Percentiles rank a stretch among this genome's conserved stretches.
Conservation (phyloP, 2,329 filamentous ascomycete genomes). For the Calcarisporium arbuscula region DNA sequence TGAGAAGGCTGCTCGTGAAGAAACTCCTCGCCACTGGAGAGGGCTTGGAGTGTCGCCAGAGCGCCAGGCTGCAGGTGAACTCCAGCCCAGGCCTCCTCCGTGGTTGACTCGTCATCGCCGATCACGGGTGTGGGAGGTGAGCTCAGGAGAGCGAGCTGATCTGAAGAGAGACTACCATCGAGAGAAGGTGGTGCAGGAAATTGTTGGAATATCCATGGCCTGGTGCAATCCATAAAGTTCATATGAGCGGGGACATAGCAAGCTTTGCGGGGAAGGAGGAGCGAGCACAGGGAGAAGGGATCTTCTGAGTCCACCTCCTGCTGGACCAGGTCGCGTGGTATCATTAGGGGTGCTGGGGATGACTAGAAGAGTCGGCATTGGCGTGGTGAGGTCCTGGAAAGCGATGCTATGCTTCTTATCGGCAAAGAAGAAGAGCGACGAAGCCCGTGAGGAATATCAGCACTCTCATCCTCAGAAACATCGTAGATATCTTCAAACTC, state of each 20-base stretch:
- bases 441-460: conserved; percentile 14
- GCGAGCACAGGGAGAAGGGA: conserved; percentile 54
- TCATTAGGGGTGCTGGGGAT: conserved; percentile 39
- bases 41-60: conserved; percentile 71
- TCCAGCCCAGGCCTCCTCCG: conserved; percentile 62
- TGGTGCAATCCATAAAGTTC: conserved; percentile 61
- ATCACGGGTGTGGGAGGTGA: conserved; percentile 79
- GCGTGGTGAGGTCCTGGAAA: conserved; percentile 29
- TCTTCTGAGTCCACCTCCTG: conserved; percentile 37
- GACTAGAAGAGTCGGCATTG: conserved; percentile 37
- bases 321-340: conserved; percentile 37
- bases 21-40: conserved; percentile 54
- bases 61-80: conserved; percentile 74
- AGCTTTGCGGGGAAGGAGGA: conserved; percentile 61
- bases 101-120: conserved; percentile 45
- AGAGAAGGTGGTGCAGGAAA: conserved; percentile 80
- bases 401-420: conserved; percentile 32
- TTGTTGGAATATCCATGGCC: conserved; percentile 60
- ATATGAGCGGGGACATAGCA: conserved; percentile 71
- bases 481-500: conserved; percentile 87
- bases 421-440: conserved; percentile 24
- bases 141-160: conserved; percentile 77
- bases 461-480: conserved; percentile 70
- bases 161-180: conserved; percentile 81
- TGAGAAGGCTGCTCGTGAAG: conserved; percentile 41